Evolutionary conservation across 495 filamentous ascomycete species (phyloP).

Genomic region (Penicillium paxilli): DNA sequence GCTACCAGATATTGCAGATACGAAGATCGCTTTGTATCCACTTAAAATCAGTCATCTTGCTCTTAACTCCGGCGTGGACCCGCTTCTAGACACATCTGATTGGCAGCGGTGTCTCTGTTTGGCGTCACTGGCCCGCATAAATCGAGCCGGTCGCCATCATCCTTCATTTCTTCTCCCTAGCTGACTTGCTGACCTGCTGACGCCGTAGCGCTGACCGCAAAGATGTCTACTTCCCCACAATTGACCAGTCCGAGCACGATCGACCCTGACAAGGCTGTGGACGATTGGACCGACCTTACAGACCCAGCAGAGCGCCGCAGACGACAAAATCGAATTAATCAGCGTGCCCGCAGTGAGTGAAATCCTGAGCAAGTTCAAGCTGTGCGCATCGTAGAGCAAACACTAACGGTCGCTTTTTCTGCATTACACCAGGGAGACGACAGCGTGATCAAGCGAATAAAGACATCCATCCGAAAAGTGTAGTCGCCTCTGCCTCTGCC

Average conservation of each 20-base stretch:
- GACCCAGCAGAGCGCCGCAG: conserved; percentile 39
- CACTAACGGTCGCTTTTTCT: too few relatives aligned
- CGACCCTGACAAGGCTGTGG: conserved; percentile 7
- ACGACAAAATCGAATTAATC: conserved; percentile 46
- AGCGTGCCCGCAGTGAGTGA: conserved; percentile 38
- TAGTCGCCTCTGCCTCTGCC: conserved; percentile 1
- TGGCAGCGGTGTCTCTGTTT: background rate
- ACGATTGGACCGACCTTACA: conserved; percentile 41
- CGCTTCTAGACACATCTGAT: background rate
- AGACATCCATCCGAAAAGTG: conserved; percentile 18
- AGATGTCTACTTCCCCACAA: conserved; percentile 8
- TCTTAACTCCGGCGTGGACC: conserved; percentile 8
- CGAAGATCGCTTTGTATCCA: background rate
- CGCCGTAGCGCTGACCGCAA: conserved; percentile 8
- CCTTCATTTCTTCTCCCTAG: background rate
- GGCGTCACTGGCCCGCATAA: conserved; percentile 6
- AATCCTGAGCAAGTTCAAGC: background rate
- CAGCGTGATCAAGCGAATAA: conserved; percentile 10
- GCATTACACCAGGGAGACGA: conserved; percentile 20
- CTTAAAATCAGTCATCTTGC: background rate
- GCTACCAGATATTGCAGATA: too few relatives aligned
- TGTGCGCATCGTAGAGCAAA: background rate
- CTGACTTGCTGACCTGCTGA: conserved; percentile 2
- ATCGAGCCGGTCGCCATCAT: background rate
- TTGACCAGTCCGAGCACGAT: conserved; percentile 4